Conservation (phyloP, 2,329 filamentous ascomycete genomes). For the Pseudogymnoascus sp. region DNA sequence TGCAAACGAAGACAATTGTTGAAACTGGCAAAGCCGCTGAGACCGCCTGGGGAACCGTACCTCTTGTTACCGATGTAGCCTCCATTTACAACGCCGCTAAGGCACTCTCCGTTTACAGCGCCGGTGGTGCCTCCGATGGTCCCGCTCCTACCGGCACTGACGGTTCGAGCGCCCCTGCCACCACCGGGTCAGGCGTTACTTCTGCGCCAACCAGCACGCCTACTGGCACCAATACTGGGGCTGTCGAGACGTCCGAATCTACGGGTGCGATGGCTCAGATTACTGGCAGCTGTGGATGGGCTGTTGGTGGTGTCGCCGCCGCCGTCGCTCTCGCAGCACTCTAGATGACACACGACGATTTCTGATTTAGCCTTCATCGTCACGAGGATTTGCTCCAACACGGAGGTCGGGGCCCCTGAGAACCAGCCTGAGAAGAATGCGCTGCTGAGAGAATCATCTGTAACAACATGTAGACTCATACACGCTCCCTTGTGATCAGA, state of each 20-base stretch:
- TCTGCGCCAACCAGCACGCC: slow-evolving; percentile 4
- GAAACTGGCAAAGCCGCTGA: not conserved
- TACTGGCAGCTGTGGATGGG: not conserved
- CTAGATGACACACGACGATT: not conserved
- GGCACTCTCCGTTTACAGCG: not conserved
- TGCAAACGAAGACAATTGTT: not conserved
- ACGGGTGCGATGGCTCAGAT: slow-evolving; percentile 8
- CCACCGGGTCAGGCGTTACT: not conserved
- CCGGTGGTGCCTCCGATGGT: not conserved
- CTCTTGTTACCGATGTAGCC: not conserved
- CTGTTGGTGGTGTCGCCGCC: not conserved
- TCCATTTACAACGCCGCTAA: not conserved
- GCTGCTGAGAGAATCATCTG: not conserved
- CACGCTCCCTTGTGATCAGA: not conserved
- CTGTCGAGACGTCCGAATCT: not conserved
- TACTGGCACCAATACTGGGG: not conserved
- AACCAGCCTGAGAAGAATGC: not conserved
- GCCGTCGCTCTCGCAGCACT: slow-evolving; percentile 2
- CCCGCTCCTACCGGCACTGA: not conserved
- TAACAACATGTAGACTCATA: not conserved
- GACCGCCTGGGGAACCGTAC: not conserved
- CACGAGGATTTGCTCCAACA: not conserved
- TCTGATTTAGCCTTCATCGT: not conserved
- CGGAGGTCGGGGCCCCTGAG: not conserved
- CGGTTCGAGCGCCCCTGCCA: not conserved